These are phyloP conservation scores for Abrus pulchellus DNA, from an alignment of 306 rosid species.

Conservation along the genomic window DNA sequence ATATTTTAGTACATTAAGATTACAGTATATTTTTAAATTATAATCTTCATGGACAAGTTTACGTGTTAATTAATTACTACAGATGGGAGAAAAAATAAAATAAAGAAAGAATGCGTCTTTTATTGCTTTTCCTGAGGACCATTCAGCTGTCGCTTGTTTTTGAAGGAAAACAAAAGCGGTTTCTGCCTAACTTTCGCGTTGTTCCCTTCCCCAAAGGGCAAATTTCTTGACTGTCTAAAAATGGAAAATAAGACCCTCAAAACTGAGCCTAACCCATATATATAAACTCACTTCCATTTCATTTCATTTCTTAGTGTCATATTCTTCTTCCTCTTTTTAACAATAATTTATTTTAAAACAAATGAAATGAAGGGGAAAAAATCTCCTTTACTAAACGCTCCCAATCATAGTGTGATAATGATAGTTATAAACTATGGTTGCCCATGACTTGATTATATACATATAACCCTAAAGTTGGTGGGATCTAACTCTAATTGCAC, in stretches of 20 bases:
- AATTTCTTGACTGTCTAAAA: constrained; percentile 55
- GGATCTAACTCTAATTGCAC: constrained; percentile 24
- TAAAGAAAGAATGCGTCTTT: constrained; percentile 38
- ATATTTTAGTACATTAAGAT: not conserved
- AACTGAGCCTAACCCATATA: constrained; percentile 16
- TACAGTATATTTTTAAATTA: not conserved
- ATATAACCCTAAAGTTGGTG: constrained; percentile 5
- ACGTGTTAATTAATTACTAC: constrained; percentile 27
- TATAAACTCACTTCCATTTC: constrained; percentile 16
- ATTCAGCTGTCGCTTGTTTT: constrained; percentile 64
- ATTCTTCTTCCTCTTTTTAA: not conserved
- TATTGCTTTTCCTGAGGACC: constrained; percentile 37
- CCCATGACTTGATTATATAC: not conserved
- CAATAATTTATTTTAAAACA: not conserved
- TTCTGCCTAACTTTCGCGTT: constrained; percentile 54
- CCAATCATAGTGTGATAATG: constrained; percentile 42
- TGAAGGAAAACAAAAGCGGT: constrained; percentile 56
- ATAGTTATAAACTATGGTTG: constrained; percentile 10
- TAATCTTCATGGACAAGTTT: not conserved
- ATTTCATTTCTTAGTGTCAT: not conserved
- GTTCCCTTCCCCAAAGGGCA: constrained; percentile 65
- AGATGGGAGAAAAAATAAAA: not conserved
- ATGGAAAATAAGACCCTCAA: constrained; percentile 47
- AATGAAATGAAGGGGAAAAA: not conserved
- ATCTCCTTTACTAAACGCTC: constrained; percentile 5